phyloP scores from a whole-genome alignment of 2,329 filamentous ascomycete species.

The Nemania serpens region DNA sequence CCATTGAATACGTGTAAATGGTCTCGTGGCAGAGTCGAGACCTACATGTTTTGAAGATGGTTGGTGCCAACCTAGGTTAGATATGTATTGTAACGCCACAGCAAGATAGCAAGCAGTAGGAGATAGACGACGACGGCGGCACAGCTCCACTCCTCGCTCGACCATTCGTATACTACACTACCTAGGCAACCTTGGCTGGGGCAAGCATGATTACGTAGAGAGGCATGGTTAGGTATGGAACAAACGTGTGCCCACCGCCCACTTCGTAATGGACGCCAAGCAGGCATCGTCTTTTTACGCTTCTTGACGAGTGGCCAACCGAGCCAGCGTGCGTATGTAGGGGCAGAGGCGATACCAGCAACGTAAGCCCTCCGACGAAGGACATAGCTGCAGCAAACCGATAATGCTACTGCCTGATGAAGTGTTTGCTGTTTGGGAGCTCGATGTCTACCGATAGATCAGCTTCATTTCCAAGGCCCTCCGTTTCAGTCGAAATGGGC shows the following conservation, averaged over 20 bases:
- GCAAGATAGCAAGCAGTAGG: background rate
- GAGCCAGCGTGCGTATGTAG: slow-evolving; percentile 36
- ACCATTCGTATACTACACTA: background rate
- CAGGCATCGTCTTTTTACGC: slow-evolving; percentile 36
- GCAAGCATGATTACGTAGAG: slow-evolving; percentile 24
- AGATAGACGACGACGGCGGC: background rate
- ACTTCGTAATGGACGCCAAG: slow-evolving; percentile 32
- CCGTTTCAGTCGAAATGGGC: too few species aligned
- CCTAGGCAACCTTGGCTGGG: background rate
- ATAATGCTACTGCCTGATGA: slow-evolving; percentile 11
- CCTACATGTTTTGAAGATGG: background rate
- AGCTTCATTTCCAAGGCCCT: too few species aligned
- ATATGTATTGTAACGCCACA: background rate
- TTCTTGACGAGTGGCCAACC: slow-evolving; percentile 17
- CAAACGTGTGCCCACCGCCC: slow-evolving; percentile 14
- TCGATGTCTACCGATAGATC: too few species aligned
- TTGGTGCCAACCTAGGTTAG: background rate
- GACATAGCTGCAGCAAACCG: background rate
- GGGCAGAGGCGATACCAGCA: slow-evolving; percentile 28
- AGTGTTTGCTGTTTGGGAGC: too few species aligned
- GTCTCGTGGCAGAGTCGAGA: slow-evolving; percentile 2
- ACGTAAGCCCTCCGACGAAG: background rate
- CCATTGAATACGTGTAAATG: slow-evolving; percentile 6
- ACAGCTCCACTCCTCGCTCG: slow-evolving; percentile 16
- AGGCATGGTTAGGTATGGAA: slow-evolving; percentile 15